Base-by-base conservation (phyloP, 2,329 filamentous ascomycete species). In the Sporothrix luriei region DNA sequence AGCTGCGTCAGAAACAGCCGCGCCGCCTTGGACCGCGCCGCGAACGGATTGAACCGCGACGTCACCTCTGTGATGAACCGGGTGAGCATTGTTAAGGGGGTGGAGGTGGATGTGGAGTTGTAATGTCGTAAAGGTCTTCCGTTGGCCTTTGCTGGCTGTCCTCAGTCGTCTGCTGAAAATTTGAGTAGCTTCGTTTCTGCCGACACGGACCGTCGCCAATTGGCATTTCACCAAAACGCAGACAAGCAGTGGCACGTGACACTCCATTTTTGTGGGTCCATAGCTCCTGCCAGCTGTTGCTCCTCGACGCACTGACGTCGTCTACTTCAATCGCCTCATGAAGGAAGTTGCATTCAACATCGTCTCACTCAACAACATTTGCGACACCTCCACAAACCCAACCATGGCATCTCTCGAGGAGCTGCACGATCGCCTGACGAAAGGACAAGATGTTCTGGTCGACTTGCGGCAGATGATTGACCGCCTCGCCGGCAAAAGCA, bases 11-110 rank as follows among this genome's bases (percentile, higher is more conserved):
- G 91, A 80, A 98, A 95, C 66, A 97, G 85, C 55, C 95, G 90
- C 51, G 93, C 94, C 29, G 94, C 90, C 77, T 93, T 93, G 72
- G 92, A 89, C 78, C 86, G 85, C 29, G 86, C 81, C 38, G 89
- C 91, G 86, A 98, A 98, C 51, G 95, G 94, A 81, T 97, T 97
- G 88, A 98, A 97, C 78, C 88, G 88, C 74, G 93, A 90, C 76
- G 86, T 88, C 76, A 98, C 89, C 78, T 93, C 88, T 79, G 93
- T 94, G 79, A 96, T 87, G 83, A 92, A 95, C 78, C 90, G 89
- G 71, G 91, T 94, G 72, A 95, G 92, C 92, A 95, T 95, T 66
- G 79, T 84, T 77, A 40, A 6, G 46, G 14, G 14, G 19, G 59
- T 7, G 14, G 49, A 14, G 33, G 21, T 4, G 16, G 2, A 11